phyloP scores from a whole-genome alignment of 345 rosid genomes.

The Lagerstroemia speciosa region DNA sequence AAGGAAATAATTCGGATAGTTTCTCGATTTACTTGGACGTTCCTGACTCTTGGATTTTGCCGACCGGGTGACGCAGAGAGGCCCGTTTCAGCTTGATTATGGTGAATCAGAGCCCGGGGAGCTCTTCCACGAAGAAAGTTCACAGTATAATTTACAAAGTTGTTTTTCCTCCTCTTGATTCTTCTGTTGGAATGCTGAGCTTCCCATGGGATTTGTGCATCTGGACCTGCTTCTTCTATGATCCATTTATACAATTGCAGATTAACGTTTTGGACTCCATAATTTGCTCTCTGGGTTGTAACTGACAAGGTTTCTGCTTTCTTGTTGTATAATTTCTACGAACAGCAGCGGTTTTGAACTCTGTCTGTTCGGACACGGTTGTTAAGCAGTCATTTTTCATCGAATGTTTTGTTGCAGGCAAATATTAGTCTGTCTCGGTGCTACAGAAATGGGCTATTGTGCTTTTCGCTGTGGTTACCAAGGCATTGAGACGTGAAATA shows the following conservation, averaged over 20 bases:
- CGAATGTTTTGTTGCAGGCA: not conserved
- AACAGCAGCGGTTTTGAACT: not conserved
- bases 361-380: not conserved
- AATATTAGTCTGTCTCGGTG: not conserved
- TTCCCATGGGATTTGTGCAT: too few relatives aligned
- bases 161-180: not conserved
- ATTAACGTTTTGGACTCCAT: too few relatives aligned
- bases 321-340: too few relatives aligned
- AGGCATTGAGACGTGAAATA: too few relatives aligned
- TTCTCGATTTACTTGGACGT: constrained; percentile 22
- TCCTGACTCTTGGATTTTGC: constrained; percentile 17
- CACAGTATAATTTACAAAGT: not conserved
- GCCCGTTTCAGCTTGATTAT: constrained; percentile 19
- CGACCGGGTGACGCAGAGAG: constrained; percentile 20
- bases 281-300: too few relatives aligned
- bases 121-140: constrained; percentile 6
- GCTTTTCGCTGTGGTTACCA: too few relatives aligned
- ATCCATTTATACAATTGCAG: too few relatives aligned
- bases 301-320: too few relatives aligned
- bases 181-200: not conserved
- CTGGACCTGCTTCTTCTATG: too few relatives aligned
- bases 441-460: not conserved
- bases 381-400: not conserved
- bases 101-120: constrained; percentile 12
- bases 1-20: constrained; percentile 16